Conservation (phyloP, 805 yeast species). For the Ogataea ganodermae region DNA sequence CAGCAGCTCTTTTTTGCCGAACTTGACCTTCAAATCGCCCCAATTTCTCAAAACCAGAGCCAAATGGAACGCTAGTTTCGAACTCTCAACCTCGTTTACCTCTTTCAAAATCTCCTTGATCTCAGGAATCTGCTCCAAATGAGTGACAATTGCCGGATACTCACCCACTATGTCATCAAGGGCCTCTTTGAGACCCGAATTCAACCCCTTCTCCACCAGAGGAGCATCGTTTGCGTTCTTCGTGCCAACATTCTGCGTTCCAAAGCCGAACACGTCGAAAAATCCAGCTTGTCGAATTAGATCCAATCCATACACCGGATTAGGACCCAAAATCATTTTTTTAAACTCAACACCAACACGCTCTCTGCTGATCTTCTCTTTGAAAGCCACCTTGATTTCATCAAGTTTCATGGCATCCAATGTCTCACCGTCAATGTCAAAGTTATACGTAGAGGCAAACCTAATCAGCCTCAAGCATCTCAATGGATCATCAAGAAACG, state of each 20-base stretch:
- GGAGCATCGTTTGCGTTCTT: conserved; percentile 11
- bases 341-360: conserved; percentile 84
- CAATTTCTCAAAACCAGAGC: conserved; percentile 53
- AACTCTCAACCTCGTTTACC: conserved; percentile 23
- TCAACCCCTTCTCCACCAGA: conserved; percentile 15
- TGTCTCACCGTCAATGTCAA: conserved; percentile 60
- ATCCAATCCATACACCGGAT: conserved; percentile 64
- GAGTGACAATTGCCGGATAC: conserved; percentile 23
- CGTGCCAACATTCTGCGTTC: conserved; percentile 24
- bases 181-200: conserved; percentile 13
- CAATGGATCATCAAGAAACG: conserved; percentile 92
- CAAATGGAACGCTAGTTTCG: conserved; percentile 44
- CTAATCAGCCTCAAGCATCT: conserved; percentile 83
- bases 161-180: conserved; percentile 24
- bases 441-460: conserved; percentile 79
- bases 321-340: conserved; percentile 67
- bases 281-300: conserved; percentile 58
- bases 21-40: conserved; percentile 37
- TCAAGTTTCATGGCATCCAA: conserved; percentile 62
- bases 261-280: conserved; percentile 57
- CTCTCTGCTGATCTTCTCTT: conserved; percentile 81
- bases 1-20: conserved; percentile 30
- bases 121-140: conserved; percentile 12
- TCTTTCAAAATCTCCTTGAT: conserved; percentile 20
- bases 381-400: conserved; percentile 58